phyloP scores from a whole-genome alignment of 2,329 filamentous ascomycete species.

The Sporothrix humicola region DNA sequence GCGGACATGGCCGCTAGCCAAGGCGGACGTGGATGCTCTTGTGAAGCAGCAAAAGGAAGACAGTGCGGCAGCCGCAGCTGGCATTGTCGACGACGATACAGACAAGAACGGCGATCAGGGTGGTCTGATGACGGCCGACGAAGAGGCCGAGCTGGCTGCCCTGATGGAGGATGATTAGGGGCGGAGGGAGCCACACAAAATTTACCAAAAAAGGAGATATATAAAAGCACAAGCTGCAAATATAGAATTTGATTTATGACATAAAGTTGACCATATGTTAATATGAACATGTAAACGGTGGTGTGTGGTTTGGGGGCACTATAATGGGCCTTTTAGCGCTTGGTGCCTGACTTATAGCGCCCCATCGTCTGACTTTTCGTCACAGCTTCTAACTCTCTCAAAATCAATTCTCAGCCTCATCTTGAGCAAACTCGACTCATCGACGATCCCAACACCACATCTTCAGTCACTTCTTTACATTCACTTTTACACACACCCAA shows the following conservation, averaged over 20 bases:
- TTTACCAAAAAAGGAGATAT: not conserved
- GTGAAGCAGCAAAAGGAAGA: constrained; percentile 57
- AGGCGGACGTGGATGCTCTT: constrained; percentile 59
- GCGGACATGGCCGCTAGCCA: constrained; percentile 78
- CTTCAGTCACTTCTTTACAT: not conserved
- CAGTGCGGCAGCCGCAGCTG: constrained; percentile 49
- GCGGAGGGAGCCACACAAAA: too few species aligned
- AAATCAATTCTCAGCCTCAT: not conserved
- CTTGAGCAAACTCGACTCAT: not conserved
- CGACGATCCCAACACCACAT: not conserved
- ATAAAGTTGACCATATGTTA: not conserved
- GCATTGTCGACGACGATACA: constrained; percentile 63
- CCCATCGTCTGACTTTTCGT: not conserved
- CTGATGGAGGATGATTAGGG: constrained; percentile 76
- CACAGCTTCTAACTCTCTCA: not conserved
- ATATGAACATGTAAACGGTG: not conserved
- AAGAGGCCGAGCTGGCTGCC: constrained; percentile 88
- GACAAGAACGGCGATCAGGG: constrained; percentile 58
- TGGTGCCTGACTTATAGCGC: not conserved
- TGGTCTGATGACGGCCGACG: constrained; percentile 76
- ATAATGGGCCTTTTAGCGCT: not conserved
- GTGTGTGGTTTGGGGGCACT: not conserved
- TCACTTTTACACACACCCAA: not conserved
- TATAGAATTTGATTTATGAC: not conserved
- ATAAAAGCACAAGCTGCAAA: not conserved